Conservation (phyloP, 2,329 filamentous ascomycete genomes). For the Cladosporium sp. region DNA sequence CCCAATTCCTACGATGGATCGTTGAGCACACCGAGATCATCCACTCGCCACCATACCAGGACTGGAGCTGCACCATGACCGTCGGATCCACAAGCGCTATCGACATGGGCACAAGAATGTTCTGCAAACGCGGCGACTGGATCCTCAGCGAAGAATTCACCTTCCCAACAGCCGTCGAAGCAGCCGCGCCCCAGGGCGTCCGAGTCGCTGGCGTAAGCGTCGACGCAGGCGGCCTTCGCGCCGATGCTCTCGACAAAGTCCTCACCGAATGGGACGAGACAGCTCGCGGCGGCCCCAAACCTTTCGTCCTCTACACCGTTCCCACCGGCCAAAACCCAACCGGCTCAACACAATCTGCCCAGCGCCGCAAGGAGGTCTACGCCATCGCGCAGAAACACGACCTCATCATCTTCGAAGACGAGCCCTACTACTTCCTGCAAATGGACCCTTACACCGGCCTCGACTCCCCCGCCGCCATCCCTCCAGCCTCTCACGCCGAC, state of each 20-base stretch:
- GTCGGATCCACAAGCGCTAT: conserved; percentile 82
- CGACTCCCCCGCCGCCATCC: conserved; percentile 47
- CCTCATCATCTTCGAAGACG: conserved; percentile 82
- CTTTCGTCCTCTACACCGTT: conserved; percentile 65
- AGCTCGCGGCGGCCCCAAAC: conserved; percentile 57
- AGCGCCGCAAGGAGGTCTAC: conserved; percentile 70
- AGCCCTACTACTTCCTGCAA: conserved; percentile 92
- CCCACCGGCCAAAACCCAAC: conserved; percentile 89
- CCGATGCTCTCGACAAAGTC: conserved; percentile 58
- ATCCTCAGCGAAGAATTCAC: conserved; percentile 88
- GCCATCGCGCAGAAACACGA: conserved; percentile 77
- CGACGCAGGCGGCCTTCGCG: conserved; percentile 62
- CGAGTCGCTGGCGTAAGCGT: conserved; percentile 59
- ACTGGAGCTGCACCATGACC: conserved; percentile 82
- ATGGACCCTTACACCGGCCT: conserved; percentile 69
- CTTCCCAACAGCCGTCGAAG: conserved; percentile 72
- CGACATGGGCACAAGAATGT: conserved; percentile 78
- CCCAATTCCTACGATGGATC: conserved; percentile 83
- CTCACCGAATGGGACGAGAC: conserved; percentile 62
- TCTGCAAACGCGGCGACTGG: conserved; percentile 70
- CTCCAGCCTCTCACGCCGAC: conserved; percentile 60
- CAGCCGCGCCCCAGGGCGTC: conserved; percentile 59
- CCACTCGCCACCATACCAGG: conserved; percentile 77
- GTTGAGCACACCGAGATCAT: conserved; percentile 95
- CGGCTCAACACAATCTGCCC: conserved; percentile 69